These are phyloP conservation scores for Xylaria sp. DNA, from an alignment of 2,329 filamentous ascomycete genomes.

Conservation along the genomic window DNA sequence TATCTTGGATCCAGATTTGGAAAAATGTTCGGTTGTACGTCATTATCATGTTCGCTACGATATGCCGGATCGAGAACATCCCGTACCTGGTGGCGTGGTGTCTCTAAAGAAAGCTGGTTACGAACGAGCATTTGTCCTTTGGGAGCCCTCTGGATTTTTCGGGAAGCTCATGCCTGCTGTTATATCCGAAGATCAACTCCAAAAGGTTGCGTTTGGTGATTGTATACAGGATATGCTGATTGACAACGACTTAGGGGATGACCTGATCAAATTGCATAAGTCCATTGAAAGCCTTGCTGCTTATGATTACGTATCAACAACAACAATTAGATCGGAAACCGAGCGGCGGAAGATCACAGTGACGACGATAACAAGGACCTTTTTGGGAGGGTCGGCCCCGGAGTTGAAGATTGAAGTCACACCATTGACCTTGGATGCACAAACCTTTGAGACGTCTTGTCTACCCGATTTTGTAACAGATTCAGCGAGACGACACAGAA, in stretches of 20 bases:
- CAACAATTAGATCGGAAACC: not conserved
- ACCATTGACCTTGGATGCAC: not conserved
- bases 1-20: not conserved
- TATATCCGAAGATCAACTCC: not conserved
- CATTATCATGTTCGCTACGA: not conserved
- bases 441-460: no score
- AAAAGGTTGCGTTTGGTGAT: not conserved
- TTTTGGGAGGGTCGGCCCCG: not conserved
- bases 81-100: not conserved
- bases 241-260: not conserved
- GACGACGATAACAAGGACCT: not conserved
- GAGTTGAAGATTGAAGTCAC: not conserved
- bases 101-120: not conserved
- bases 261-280: not conserved
- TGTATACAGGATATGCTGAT: not conserved
- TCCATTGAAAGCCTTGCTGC: not conserved
- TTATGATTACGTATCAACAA: not conserved
- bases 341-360: not conserved
- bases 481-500: no score
- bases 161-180: not conserved
- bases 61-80: no score
- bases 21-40: not conserved
- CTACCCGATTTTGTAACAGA: no score
- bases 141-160: not conserved
- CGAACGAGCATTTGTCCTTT: not conserved